These are phyloP conservation scores for Pichia sp. DNA, from an alignment of 1,139 yeast species.

Conservation along the genomic window DNA sequence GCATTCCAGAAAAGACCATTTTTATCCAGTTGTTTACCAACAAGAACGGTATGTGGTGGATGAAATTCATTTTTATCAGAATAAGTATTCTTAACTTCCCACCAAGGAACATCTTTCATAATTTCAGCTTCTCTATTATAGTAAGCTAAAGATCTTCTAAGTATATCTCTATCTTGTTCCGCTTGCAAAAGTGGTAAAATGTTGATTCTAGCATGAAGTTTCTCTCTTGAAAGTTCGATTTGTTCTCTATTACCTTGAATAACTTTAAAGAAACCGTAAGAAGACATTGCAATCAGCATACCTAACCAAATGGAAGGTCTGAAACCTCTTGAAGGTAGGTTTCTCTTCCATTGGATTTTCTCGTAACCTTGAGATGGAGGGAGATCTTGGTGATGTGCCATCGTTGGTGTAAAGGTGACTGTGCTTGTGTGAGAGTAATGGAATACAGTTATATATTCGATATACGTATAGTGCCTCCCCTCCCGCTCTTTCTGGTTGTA, in stretches of 20 bases:
- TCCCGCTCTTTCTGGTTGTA: too few species aligned
- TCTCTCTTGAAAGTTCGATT: constrained; percentile 70
- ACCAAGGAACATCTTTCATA: constrained; percentile 52
- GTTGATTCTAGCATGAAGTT: constrained; percentile 69
- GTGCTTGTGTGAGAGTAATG: background rate
- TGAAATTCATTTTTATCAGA: constrained; percentile 28
- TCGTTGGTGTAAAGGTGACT: constrained; percentile 5
- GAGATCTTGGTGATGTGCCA: constrained; percentile 55
- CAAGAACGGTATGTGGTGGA: constrained; percentile 29
- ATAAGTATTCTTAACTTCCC: constrained; percentile 41
- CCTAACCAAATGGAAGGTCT: constrained; percentile 67
- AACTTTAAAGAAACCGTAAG: constrained; percentile 66
- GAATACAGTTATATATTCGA: background rate
- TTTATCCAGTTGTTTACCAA: constrained; percentile 29
- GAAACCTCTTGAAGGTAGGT: constrained; percentile 79
- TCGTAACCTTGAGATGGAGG: constrained; percentile 88
- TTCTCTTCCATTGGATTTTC: constrained; percentile 84
- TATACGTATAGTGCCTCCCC: too few species aligned
- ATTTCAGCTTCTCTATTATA: constrained; percentile 61
- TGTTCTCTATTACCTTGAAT: constrained; percentile 68
- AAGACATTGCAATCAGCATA: constrained; percentile 54
- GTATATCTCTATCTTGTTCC: constrained; percentile 73
- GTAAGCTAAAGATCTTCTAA: constrained; percentile 65
- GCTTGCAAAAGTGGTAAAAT: constrained; percentile 72
- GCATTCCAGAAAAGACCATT: constrained; percentile 24